A percentile compares a stretch with the other conserved stretches of the same genome.
Evolutionary conservation across 2,329 filamentous ascomycete species (phyloP).

Genomic region (Pseudogymnoascus sp.): DNA sequence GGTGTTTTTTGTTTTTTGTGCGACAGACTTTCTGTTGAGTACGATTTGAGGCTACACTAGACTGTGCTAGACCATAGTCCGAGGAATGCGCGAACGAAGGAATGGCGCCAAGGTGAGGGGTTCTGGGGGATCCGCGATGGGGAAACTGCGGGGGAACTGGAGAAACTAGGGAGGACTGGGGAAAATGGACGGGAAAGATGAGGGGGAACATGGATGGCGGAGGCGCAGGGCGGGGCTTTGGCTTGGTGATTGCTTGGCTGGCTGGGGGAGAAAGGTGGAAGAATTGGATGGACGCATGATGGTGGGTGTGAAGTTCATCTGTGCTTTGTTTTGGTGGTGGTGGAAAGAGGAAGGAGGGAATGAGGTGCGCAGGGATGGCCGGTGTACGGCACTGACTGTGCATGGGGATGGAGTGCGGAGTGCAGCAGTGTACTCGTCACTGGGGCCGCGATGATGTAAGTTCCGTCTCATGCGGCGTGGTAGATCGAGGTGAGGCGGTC

Average conservation of each 20-base stretch:
- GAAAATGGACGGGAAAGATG: neutral
- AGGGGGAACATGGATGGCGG: neutral
- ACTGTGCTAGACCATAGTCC: neutral
- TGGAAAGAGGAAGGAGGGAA: neutral
- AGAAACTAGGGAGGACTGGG: neutral
- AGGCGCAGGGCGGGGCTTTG: constrained; percentile 1
- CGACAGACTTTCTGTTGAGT: neutral
- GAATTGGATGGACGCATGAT: neutral
- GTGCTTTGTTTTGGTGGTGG: neutral
- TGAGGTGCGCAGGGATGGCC: neutral
- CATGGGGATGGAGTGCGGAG: neutral
- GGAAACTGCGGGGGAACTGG: neutral
- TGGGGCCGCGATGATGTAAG: neutral
- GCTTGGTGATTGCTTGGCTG: neutral
- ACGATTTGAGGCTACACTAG: neutral
- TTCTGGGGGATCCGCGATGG: neutral
- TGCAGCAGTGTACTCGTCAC: neutral
- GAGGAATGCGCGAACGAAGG: neutral
- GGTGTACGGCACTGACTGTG: neutral
- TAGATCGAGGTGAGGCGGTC: neutral
- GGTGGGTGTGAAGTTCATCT: neutral
- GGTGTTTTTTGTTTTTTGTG: neutral
- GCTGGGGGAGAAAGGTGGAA: neutral
- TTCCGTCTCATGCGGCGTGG: neutral
- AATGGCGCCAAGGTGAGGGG: neutral